Base-by-base conservation (phyloP, 192 early-diverging fungal species). In the Coemansia sp. region DNA sequence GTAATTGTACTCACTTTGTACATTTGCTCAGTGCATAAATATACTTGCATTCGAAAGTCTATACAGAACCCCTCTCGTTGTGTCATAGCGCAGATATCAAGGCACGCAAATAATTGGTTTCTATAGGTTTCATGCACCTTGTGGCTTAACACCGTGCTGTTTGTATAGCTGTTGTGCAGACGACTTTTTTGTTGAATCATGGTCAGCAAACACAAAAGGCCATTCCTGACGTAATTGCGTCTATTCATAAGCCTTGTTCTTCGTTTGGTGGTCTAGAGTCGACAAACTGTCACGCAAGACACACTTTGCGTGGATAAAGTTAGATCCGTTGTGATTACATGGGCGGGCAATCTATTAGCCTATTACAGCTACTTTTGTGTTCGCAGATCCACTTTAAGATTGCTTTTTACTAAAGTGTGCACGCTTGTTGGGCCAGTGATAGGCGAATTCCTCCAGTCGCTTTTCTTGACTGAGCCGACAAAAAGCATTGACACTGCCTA, bases 21-120 rank as follows among this genome's bases (percentile, higher is more conserved):
- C 4, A 48, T 48, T 18, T 48, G 18, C 42, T 12, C 42, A 15
- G 42, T 5, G 42, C 47, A 48, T 48, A 48, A 48, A 48, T 48
- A 18, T 48, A 17, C 17, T 17, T 48, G 47, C 47, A 48, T 48
- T n/a, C 40, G 40, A 44, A 44, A 44, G 40, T 44, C 47, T 48
- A 48, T 17, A 18, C n/a, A 48, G 47, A 48, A 48, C 18, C 47
- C 18, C 0, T 17, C 7, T 8, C 7, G 7, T 17, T 17, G 47
- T 48, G 47, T 48, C 47, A 48, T 48, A 48, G 47, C 47, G 47
- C 47, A 48, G 47, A 48, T 18, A 48, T 48, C 18, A 15, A 17
- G 47, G 47, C n/a, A 48, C 18, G 47, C 7, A 8, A 2, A 48
- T 12, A 44, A n/a, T 44, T 44, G 15, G 40, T 12, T n/a, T 44